These are phyloP conservation scores for Oenanthe javanica DNA, from an alignment of 140 eudicot species.

Conservation along the genomic window DNA sequence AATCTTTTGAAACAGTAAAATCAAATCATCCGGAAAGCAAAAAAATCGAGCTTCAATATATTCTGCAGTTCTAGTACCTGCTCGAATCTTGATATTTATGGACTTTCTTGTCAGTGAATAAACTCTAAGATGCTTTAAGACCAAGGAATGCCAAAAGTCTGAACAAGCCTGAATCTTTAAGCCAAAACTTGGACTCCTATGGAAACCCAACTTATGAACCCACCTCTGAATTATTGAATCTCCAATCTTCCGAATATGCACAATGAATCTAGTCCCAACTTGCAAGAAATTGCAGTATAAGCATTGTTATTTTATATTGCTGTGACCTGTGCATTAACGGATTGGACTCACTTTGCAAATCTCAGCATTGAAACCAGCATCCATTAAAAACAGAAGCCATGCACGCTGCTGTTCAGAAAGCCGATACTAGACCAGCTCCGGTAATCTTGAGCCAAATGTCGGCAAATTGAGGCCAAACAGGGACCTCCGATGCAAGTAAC, in stretches of 20 bases:
- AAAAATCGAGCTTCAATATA: neutral
- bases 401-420: constrained; percentile 96
- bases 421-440: constrained; percentile 82
- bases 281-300: neutral
- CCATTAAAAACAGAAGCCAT: constrained; percentile 82
- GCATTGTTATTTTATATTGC: neutral
- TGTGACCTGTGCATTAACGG: constrained; percentile 13
- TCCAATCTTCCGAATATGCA: neutral
- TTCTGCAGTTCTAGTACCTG: neutral
- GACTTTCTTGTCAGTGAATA: neutral
- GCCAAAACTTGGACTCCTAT: neutral
- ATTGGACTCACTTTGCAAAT: constrained; percentile 74
- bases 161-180: neutral
- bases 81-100: neutral
- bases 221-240: neutral
- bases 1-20: neutral
- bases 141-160: neutral
- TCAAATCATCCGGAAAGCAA: neutral
- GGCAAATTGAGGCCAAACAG: constrained; percentile 60
- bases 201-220: neutral
- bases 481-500: constrained; percentile 80
- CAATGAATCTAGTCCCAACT: neutral
- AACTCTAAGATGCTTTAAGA: neutral
- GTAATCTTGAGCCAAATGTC: constrained; percentile 87
- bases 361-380: constrained; percentile 79